These are phyloP conservation scores for Leishmania gerbilli DNA, from an alignment of 208 protist species.

Conservation along the genomic window DNA sequence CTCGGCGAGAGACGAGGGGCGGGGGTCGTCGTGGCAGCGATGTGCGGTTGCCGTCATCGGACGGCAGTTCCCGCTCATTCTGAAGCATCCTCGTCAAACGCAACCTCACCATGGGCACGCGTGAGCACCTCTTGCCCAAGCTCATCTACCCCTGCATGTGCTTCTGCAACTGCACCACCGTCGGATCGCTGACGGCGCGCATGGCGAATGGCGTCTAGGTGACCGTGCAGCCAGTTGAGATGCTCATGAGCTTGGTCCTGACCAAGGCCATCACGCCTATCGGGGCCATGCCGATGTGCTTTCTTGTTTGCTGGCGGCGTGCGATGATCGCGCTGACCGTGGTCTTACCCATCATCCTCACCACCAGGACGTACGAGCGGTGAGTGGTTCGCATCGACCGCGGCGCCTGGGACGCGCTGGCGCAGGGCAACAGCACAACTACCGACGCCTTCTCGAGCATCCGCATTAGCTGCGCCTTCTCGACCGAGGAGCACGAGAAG, in stretches of 20 bases:
- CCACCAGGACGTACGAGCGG: conserved; percentile 48
- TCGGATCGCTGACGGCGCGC: conserved; percentile 54
- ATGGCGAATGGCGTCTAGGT: conserved; percentile 72
- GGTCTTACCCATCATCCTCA: conserved; percentile 52
- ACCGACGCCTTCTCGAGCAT: conserved; percentile 68
- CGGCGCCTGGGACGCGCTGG: conserved; percentile 55
- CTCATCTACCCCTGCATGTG: conserved; percentile 56
- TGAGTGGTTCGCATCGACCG: conserved; percentile 51
- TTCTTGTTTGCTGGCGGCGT: conserved; percentile 49
- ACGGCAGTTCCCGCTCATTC: conserved; percentile 39
- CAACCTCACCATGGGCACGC: conserved; percentile 51
- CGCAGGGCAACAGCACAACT: conserved; percentile 51
- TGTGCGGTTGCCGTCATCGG: conserved; percentile 6
- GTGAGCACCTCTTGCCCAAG: conserved; percentile 41
- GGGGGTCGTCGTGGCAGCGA: conserved; percentile 15
- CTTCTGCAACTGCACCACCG: conserved; percentile 56
- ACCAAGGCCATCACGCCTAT: conserved; percentile 49
- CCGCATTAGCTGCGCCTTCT: conserved; percentile 65
- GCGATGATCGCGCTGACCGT: conserved; percentile 60
- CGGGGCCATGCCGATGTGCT: conserved; percentile 50
- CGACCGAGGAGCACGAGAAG: conserved; percentile 51
- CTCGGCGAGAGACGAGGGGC: neutral
- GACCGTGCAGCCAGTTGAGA: conserved; percentile 48
- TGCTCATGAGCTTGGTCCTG: conserved; percentile 45
- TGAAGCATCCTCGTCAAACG: conserved; percentile 51